Base-by-base conservation (phyloP, 2,329 filamentous ascomycete genomes). In the Blastomyces parvus region DNA sequence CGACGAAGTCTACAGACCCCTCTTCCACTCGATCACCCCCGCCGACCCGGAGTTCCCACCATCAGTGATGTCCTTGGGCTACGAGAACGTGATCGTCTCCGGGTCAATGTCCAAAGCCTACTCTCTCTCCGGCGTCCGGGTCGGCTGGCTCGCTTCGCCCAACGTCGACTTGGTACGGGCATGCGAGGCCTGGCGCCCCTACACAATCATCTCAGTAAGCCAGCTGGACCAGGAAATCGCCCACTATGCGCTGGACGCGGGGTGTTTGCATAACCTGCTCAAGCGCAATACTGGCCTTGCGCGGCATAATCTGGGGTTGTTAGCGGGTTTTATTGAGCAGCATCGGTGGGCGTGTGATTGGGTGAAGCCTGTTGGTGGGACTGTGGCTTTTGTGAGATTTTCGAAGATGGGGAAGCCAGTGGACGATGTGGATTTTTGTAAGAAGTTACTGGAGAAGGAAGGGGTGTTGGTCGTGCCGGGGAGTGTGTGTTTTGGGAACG, bases 91-190 rank as follows among this genome's bases (percentile, higher is more conserved):
- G 27, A 80, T 96, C 40, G 84, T 85, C 14, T 94, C 89, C 0
- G 88, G 91, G 17, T 92, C 89, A 22, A 85, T 95, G 80, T 93
- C 88, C 33, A 96, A 96, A 76, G 88, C 90, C 0, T 96, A 91
- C 76, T 86, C 88, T 2, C 78, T 96, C 4, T 90, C 91, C 0
- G 91, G 91, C 1, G 86, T 95, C 65, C 86, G 91, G 0, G 76
- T 92, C 1, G 91, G 91, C 40, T 97, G 91, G 91, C 81, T 93
- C 64, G 89, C 88, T 3, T 88, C 86, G 17, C 84, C 84, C 33
- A 84, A 85, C 73, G 71, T 73, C 5, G 76, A 78, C 0, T 80
- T 95, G 63, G 82, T 93, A 61, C 82, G 86, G 60, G 78, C 81
- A 17, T 81, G 89, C 66, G 85, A 87, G 13, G 75, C 79, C 17